Percentiles rank a stretch among this genome's conserved stretches.
These are phyloP conservation scores for Rhizopogon vesiculosus DNA, from an alignment of 768 basidiomycete genomes.

Conservation along the genomic window DNA sequence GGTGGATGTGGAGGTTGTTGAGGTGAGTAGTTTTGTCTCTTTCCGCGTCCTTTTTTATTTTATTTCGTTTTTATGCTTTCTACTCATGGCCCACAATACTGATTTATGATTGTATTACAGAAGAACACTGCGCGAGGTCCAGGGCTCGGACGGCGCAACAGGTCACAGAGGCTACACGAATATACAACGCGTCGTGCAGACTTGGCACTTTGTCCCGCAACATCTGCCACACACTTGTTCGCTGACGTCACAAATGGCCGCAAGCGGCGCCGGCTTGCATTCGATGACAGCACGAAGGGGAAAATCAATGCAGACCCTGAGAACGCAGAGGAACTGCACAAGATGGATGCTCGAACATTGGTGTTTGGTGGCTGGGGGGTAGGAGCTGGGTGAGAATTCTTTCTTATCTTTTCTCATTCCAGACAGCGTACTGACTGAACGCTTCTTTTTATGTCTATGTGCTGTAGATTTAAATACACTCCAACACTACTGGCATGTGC, in stretches of 20 bases:
- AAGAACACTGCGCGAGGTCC: constrained; percentile 45
- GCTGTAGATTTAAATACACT: constrained; percentile 48
- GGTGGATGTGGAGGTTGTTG: constrained; percentile 54
- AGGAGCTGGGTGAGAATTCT: constrained; percentile 38
- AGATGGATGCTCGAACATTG: constrained; percentile 41
- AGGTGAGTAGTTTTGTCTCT: constrained; percentile 38
- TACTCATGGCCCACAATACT: neutral
- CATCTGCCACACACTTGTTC: constrained; percentile 16
- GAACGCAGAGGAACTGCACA: constrained; percentile 34
- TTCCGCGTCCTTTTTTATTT: neutral
- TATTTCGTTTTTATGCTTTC: constrained; percentile 1
- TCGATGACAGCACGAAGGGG: constrained; percentile 16
- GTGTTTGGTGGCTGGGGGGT: constrained; percentile 39
- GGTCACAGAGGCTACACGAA: constrained; percentile 62
- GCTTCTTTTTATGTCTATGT: neutral
- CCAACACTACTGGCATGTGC: constrained; percentile 36
- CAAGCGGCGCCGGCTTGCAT: constrained; percentile 22
- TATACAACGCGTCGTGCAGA: constrained; percentile 58
- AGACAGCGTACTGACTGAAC: neutral
- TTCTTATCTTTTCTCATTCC: neutral
- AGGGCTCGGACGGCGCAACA: constrained; percentile 57
- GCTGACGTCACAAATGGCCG: constrained; percentile 30
- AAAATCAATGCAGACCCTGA: constrained; percentile 16
- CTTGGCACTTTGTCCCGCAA: constrained; percentile 19
- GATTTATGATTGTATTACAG: constrained; percentile 25